These are phyloP conservation scores for Amaranthus hypochondriacus DNA, from an alignment of 148 eudicot species.

Conservation along the genomic window DNA sequence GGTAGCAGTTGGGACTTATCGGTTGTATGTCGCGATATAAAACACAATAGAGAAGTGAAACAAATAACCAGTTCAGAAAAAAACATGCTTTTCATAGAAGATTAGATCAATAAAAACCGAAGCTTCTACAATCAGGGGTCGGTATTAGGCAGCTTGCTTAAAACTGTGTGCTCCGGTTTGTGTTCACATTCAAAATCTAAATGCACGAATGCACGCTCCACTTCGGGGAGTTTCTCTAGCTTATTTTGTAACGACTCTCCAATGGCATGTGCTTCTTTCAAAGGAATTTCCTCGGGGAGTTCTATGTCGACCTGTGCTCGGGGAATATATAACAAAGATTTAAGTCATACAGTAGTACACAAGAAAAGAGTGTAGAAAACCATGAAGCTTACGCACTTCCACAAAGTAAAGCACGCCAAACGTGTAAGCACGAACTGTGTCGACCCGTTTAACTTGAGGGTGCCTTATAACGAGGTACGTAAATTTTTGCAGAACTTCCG, in stretches of 20 bases:
- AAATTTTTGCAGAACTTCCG: conserved; percentile 77
- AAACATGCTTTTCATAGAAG: not conserved
- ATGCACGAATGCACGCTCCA: conserved; percentile 93
- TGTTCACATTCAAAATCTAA: conserved; percentile 86
- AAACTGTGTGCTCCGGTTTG: conserved; percentile 88
- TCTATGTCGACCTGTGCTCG: conserved; percentile 77
- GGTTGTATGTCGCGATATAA: not conserved
- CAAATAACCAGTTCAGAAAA: not conserved
- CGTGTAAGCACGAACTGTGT: conserved; percentile 94
- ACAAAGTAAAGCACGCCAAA: conserved; percentile 88
- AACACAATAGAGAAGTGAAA: not conserved
- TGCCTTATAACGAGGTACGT: conserved; percentile 82
- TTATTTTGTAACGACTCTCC: conserved; percentile 81
- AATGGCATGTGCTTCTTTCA: conserved; percentile 82
- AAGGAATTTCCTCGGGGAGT: conserved; percentile 73
- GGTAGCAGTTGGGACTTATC: not conserved
- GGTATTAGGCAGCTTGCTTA: conserved; percentile 63
- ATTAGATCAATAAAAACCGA: not conserved
- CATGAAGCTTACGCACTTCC: conserved; percentile 51
- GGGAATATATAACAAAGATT: too few species aligned
- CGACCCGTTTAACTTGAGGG: conserved; percentile 80
- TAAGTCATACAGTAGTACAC: too few species aligned
- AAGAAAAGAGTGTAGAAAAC: not conserved
- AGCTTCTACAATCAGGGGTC: conserved; percentile 45
- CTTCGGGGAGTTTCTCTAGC: conserved; percentile 83